Evolutionary conservation across 164 flowering plant species (phyloP), one percentile per base, ranked within the genome.

Genomic region (Annona cherimola): DNA sequence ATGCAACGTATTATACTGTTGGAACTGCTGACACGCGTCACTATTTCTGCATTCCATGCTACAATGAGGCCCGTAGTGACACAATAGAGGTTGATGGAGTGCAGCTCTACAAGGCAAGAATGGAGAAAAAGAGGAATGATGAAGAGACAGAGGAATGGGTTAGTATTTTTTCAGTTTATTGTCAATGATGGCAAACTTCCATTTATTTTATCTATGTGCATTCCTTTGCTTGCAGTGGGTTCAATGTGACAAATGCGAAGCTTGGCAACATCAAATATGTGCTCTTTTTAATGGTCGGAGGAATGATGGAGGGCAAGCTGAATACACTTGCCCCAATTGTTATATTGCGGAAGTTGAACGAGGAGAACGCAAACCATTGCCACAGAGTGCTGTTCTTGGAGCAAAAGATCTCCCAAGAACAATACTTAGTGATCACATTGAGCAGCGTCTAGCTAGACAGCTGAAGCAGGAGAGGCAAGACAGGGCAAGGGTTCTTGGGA

Each of bases 121-220:
- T 96, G 76, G 97, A 91, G 82, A 96, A 90, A 84, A 96, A 90
- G 85, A 91, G 86, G 80, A 96, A 96, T 80, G 98, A 93, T 61
- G 98, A 96, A 76, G 98, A 93, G 82, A 91, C 97, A 74, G 99
- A 96, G 80, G 99, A 96, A 86, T 88, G 94, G 98, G 99, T 93
- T 78, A 62, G 80, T 75, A 57, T 14, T 50, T 4, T 61, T 20
- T 42, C 72, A 42, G 5, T 42, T 55, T 39, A 14, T n/a, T 63
- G 41, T 42, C 3, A 12, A 62, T 54, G 39, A 62, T 35, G 50
- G 55, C 41, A 60, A 61, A 18, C 19, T 35, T 54, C 57, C 16
- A 57, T 73, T 1, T 20, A 11, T 54, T 20, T 65, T 73, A 9
- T 45, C 16, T 60, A 59, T 41, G 59, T 26, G 39, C 14, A 50